phyloP scores from a whole-genome alignment of 2,329 filamentous ascomycete species.

The Penicillium sp. region DNA sequence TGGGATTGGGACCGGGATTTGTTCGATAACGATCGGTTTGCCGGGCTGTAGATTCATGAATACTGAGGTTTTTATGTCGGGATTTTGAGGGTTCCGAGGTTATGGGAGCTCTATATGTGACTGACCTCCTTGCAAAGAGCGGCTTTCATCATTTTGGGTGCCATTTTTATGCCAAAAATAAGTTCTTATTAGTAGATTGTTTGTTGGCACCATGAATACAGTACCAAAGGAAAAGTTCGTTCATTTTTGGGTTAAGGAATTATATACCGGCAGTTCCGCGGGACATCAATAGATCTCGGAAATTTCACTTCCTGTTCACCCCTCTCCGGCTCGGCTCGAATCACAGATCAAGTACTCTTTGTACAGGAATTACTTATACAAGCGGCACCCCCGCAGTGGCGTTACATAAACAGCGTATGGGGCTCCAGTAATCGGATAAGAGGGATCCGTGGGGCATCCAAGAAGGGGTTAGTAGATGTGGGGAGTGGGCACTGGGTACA shows the following conservation, averaged over 20 bases:
- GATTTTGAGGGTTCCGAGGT: background rate
- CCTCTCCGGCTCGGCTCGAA: background rate
- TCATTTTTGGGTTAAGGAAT: no score
- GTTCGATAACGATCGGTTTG: conserved; percentile 39
- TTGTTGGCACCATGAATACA: no score
- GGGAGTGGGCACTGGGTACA: background rate
- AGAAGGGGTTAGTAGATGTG: background rate
- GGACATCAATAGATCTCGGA: no score
- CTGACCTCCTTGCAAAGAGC: conserved; percentile 11
- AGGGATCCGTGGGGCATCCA: background rate
- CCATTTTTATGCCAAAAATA: background rate
- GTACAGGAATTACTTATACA: background rate
- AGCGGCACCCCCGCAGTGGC: background rate
- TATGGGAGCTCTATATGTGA: background rate
- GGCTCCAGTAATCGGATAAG: background rate
- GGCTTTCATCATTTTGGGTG: conserved; percentile 10
- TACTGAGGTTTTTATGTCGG: background rate
- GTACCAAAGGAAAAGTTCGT: no score
- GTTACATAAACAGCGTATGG: background rate
- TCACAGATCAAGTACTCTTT: background rate
- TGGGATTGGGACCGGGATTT: conserved; percentile 46
- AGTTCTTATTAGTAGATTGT: no score
- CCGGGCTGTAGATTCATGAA: background rate
- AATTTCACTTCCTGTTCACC: background rate
- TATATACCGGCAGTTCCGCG: no score